Base-by-base conservation (phyloP, 306 rosid species). In the Sicyos baderoa region DNA sequence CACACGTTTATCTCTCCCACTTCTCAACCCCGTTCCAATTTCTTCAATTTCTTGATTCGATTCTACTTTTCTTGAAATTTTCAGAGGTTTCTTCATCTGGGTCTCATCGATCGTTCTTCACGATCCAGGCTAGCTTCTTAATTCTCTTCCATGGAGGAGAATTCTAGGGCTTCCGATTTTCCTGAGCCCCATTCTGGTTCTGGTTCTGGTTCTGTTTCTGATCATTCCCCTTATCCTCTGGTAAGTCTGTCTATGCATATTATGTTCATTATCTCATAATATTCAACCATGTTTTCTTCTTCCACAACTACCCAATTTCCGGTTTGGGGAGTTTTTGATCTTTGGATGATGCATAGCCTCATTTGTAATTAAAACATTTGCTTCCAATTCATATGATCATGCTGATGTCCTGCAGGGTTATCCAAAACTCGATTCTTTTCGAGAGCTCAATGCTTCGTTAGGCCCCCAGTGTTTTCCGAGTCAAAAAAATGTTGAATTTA, bases 161-260 rank as follows among this genome's bases (percentile, higher is more conserved):
- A 58, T 52, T 75, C 78, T 47, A 53, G 55, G 82, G 76, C 70
- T 79, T 79, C 80, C 14, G 72, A 74, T 54, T 23, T 52, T 27
- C 66, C 82, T 49, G 74, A 63, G 15, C 7, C 54, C 71, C 12
- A 22, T 12, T 2, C 27, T 0, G 35, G 35, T 29, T 29, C 27
- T 0, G 35, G 35, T 29, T 29, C 81, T 64, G 45, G 35, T 29
- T 50, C 56, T 55, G 17, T 18, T 29, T 14, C 55, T 27, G 59
- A 59, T 17, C 14, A 45, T 19, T 63, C 27, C 23, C 29, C 29
- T 40, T 79, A 72, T 29, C 32, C 23, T 18, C 72, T 8, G 88
- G 88, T 84, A 81, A 81, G 56, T 7, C 19, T 45, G 56, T 7
- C 19, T 45, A 21, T 21, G 27, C 37, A 74, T 55, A 14, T 48